phyloP scores from a whole-genome alignment of 140 eudicot genomes.

The Flaveria floridana region DNA sequence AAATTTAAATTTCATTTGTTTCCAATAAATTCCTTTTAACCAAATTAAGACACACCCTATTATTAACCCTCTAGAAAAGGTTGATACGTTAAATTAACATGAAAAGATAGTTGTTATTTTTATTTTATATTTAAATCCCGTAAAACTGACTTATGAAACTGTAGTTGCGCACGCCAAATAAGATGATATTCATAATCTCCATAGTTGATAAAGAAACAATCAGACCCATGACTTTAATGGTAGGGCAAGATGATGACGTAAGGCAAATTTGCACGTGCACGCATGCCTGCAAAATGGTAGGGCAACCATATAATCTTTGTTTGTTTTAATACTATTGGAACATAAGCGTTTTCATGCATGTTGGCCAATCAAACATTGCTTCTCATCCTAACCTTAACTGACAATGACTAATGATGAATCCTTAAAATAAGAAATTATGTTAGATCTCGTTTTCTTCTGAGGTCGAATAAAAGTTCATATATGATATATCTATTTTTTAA shows the following conservation, averaged over 20 bases:
- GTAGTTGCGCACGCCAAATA: conserved; percentile 36
- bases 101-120: neutral
- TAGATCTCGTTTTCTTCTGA: too few species aligned
- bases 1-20: too few species aligned
- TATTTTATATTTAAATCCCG: neutral
- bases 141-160: conserved; percentile 8
- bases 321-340: conserved; percentile 6
- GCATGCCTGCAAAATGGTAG: conserved; percentile 16
- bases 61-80: neutral
- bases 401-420: conserved; percentile 2
- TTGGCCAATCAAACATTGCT: conserved; percentile 5
- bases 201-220: neutral
- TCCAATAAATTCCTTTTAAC: too few species aligned
- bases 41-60: too few species aligned
- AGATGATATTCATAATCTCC: conserved; percentile 18
- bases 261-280: conserved; percentile 22
- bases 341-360: neutral
- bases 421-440: conserved; percentile 2
- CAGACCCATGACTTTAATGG: conserved; percentile 13
- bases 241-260: neutral
- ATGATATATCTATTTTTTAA: too few species aligned
- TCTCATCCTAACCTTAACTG: neutral
- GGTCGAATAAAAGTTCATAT: too few species aligned
- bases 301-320: conserved; percentile 8
- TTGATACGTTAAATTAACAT: neutral